Conservation (phyloP, 1,284 basidiomycete genomes). For the Ganoderma leucocontextum region DNA sequence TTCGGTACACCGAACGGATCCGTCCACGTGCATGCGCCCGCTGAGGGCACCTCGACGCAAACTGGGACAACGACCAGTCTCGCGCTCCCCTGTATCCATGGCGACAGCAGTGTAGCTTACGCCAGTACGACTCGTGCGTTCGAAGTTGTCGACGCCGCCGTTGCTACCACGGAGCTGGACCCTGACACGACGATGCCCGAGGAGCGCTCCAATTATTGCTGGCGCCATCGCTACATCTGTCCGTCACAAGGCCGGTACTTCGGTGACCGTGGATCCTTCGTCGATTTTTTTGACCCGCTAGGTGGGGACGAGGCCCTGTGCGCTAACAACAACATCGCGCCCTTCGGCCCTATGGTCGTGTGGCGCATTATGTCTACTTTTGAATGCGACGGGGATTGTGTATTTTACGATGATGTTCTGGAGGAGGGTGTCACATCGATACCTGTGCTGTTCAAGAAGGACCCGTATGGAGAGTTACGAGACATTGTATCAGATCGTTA, state of each 20-base stretch:
- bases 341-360: neutral
- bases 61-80: too few species aligned
- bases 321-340: neutral
- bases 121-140: too few species aligned
- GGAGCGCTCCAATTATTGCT: too few species aligned
- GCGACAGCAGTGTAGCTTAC: too few species aligned
- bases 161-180: too few species aligned
- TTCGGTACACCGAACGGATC: too few species aligned
- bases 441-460: neutral
- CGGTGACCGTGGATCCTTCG: neutral
- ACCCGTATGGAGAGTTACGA: neutral
- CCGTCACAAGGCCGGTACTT: neutral
- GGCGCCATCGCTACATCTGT: neutral
- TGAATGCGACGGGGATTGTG: neutral
- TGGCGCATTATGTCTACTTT: neutral
- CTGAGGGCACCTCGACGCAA: too few species aligned
- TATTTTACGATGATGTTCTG: neutral
- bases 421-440: neutral
- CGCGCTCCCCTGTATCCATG: too few species aligned
- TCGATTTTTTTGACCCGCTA: neutral
- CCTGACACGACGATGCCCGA: too few species aligned
- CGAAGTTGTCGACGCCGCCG: too few species aligned
- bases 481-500: too few species aligned
- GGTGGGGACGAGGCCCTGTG: neutral
- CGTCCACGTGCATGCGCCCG: too few species aligned